phyloP scores from a whole-genome alignment of 768 basidiomycete genomes.

The Tephrocybe sp. region DNA sequence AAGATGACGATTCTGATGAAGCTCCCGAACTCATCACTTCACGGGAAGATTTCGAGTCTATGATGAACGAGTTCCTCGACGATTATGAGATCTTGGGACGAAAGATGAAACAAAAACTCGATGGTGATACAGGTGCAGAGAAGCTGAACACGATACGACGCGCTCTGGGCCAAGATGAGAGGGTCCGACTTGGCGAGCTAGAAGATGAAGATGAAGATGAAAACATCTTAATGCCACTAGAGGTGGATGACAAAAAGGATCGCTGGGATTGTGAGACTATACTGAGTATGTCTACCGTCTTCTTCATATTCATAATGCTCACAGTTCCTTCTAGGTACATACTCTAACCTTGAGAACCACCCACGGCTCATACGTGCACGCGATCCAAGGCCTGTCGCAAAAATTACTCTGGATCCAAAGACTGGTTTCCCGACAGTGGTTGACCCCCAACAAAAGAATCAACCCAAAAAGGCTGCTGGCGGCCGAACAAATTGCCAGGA shows the following conservation, averaged over 20 bases:
- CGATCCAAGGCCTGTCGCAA: slow-evolving; percentile 51
- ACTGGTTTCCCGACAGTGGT: slow-evolving; percentile 72
- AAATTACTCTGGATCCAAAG: slow-evolving; percentile 70
- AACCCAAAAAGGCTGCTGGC: slow-evolving; percentile 13
- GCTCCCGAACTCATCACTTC: slow-evolving; percentile 77
- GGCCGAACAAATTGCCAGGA: slow-evolving; percentile 15
- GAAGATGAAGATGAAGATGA: slow-evolving; percentile 48
- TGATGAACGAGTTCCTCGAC: slow-evolving; percentile 92
- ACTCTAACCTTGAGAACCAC: slow-evolving; percentile 97
- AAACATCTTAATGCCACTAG: slow-evolving; percentile 36
- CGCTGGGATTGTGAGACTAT: slow-evolving; percentile 98
- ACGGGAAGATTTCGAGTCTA: slow-evolving; percentile 84
- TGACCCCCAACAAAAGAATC: slow-evolving; percentile 20
- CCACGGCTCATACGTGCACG: slow-evolving; percentile 82
- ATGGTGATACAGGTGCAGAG: slow-evolving; percentile 69
- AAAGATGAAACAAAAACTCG: slow-evolving; percentile 76
- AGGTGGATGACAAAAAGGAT: slow-evolving; percentile 64
- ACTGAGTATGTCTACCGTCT: slow-evolving; percentile 59
- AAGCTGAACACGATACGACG: slow-evolving; percentile 81
- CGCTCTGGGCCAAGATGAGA: slow-evolving; percentile 71
- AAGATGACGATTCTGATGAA: slow-evolving; percentile 52
- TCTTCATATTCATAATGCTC: neutral
- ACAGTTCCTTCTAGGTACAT: slow-evolving; percentile 63
- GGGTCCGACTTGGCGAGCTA: slow-evolving; percentile 44
- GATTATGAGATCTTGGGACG: slow-evolving; percentile 91